Conservation (phyloP, 2,329 filamentous ascomycete genomes). For the Aspergillus sp. region DNA sequence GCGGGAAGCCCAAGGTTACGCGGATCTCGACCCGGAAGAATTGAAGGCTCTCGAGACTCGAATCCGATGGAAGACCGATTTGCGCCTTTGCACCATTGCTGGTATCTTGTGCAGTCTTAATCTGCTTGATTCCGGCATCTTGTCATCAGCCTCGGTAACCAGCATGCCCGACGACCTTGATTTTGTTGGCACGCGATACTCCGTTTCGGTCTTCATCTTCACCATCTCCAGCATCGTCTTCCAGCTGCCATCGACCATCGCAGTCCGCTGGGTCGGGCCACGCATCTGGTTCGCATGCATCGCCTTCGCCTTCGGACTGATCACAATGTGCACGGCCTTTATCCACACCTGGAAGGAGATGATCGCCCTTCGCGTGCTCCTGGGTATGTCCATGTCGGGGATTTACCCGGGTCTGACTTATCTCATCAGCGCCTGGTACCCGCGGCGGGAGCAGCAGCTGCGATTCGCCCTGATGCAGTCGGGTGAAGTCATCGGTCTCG, state of each 20-base stretch:
- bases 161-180: conserved; percentile 66
- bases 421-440: conserved; percentile 61
- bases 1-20: background rate
- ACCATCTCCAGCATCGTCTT: conserved; percentile 68
- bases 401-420: conserved; percentile 50
- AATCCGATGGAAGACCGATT: conserved; percentile 65
- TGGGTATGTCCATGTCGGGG: conserved; percentile 63
- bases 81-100: conserved; percentile 69
- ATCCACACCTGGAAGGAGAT: conserved; percentile 69
- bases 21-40: conserved; percentile 17
- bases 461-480: conserved; percentile 67
- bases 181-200: conserved; percentile 66
- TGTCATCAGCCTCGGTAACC: conserved; percentile 69
- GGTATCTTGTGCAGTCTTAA: conserved; percentile 71
- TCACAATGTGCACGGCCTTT: conserved; percentile 70
- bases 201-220: conserved; percentile 72
- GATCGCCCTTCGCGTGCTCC: conserved; percentile 66
- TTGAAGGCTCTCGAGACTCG: conserved; percentile 43
- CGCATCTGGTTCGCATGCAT: conserved; percentile 63
- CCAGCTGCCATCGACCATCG: conserved; percentile 68
- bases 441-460: conserved; percentile 65
- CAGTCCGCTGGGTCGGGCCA: conserved; percentile 66
- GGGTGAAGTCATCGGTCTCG: conserved; percentile 66
- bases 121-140: conserved; percentile 69
- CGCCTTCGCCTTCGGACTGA: conserved; percentile 63